Base-by-base conservation (phyloP, 257 asterid genomes). In the Anisodus tanguticus region DNA sequence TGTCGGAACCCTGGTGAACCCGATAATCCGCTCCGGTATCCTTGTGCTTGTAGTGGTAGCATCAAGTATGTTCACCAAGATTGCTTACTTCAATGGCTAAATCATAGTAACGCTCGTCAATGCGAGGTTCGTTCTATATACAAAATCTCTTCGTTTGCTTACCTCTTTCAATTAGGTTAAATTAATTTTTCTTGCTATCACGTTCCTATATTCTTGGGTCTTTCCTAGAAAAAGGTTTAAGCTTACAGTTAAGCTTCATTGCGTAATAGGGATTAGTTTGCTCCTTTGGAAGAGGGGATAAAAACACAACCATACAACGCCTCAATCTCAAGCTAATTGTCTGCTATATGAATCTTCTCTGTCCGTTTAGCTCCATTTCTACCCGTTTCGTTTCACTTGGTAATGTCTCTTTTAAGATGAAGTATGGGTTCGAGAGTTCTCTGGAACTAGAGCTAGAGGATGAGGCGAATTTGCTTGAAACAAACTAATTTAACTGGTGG, bases 21-120 rank as follows among this genome's bases (percentile, higher is more conserved):
- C 58, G 97, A 92, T 81, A 96, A 96, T 89, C 98, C 98, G 78
- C 91, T 96, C 85, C 93, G 92, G 37, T 96, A 94, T 79, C 99
- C 99, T 19, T 96, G 99, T 90, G 98, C 98, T 13, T 96, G 98
- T 87, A 96, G 98, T 90, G 99, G 99, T 17, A 96, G 99, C 85
- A 96, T 96, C 85, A 96, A 96, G 86, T 96, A 89, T 85, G 99
- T 96, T 82, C 99, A 96, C 83, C 98, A 94, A 90, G 98, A 96
- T 81, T 96, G 99, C 88, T 95, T 96, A 63, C 97, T 96, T 80
- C 99, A 94, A 93, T 96, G 99, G 99, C 98, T 96, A 62, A 96
- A 92, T 91, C 99, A 96, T 82, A 94, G 99, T 85, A 96, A 96
- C 92, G 98, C 99, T 85, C 95, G 98, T 78, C 97, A 94, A 59